Conservation (phyloP, 2,329 filamentous ascomycete species). For the Pestalotiopsis sp. region DNA sequence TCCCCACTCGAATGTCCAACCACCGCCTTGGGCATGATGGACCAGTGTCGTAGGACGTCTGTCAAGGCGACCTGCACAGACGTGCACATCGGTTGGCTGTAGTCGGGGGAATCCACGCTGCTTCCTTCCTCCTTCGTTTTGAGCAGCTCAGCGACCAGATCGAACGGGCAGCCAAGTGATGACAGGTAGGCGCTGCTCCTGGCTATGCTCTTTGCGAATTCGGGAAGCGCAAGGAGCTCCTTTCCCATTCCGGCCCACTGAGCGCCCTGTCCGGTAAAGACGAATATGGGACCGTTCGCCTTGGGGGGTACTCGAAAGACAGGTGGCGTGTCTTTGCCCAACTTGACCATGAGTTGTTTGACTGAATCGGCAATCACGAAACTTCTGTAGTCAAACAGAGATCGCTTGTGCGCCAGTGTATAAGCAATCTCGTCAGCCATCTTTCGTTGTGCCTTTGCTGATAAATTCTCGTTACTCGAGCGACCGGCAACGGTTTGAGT, state of each 20-base stretch:
- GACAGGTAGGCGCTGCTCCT: too few species aligned
- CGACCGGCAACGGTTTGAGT: too few species aligned
- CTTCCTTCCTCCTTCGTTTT: not conserved
- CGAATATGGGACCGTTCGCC: slow-evolving; percentile 14
- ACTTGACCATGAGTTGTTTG: not conserved
- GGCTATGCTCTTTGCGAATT: slow-evolving; percentile 34
- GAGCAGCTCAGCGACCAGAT: not conserved
- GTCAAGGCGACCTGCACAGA: slow-evolving; percentile 41
- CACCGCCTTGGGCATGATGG: slow-evolving; percentile 26
- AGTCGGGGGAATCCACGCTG: not conserved
- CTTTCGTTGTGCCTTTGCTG: too few species aligned
- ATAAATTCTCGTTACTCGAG: too few species aligned
- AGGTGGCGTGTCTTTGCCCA: not conserved
- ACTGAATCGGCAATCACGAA: too few species aligned
- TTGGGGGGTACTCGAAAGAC: too few species aligned
- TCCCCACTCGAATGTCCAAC: slow-evolving; percentile 37
- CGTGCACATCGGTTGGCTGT: slow-evolving; percentile 37
- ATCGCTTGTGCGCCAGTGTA: too few species aligned
- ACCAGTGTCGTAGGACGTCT: slow-evolving; percentile 28
- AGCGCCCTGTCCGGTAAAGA: slow-evolving; percentile 43
- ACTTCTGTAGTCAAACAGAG: too few species aligned
- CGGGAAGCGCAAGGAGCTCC: slow-evolving; percentile 36
- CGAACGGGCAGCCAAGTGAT: slow-evolving; percentile 34
- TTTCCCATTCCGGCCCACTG: slow-evolving; percentile 43
- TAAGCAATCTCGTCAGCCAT: too few species aligned